Base-by-base conservation (phyloP, 2,329 filamentous ascomycete genomes). In the Fusarium sp. region DNA sequence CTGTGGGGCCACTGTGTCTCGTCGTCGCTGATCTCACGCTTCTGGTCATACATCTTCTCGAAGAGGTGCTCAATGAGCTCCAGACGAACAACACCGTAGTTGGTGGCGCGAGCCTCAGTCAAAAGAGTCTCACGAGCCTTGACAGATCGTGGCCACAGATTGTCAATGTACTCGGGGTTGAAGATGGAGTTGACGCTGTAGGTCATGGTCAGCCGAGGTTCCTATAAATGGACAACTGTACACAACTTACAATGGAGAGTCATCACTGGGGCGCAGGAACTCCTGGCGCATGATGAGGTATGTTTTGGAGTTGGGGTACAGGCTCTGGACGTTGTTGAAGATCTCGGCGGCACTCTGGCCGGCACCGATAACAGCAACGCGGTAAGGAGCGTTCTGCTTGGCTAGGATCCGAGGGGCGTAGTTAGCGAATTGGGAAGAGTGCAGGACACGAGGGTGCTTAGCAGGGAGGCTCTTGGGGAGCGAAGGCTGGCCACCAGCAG, bases 271-370 rank as follows among this genome's bases (percentile, higher is more conserved):
- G 76, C 93, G 91, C 67, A 99, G 83, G 63, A 95, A 94, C 71
- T 94, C 90, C 45, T 92, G 91, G 75, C 94, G 91, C 86, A 97
- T 95, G 66, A 98, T 85, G 63, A 99, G 83, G 39, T 86, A 89
- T 1, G 94, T 95, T 76, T 89, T 87, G 33, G 93, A 90, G 79
- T 95, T 94, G 42, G 94, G 94, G 80, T 97, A 98, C 51, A 93
- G 85, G 42, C 85, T 87, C 77, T 95, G 92, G 55, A 98, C 84
- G 81, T 97, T 95, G 84, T 94, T 92, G 85, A 97, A 98, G 77
- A 98, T 97, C 84, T 99, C 95, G 15, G 95, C 95, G 5, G 94
- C 94, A 80, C 93, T 97, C 84, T 99, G 95, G 3, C 96, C 95
- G 51, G 91, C 93, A 14, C 95, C 95, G 44, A 98, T 86, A 16